phyloP scores from a whole-genome alignment of 495 filamentous ascomycete genomes.

The Melanomma pulvis-pyrius region DNA sequence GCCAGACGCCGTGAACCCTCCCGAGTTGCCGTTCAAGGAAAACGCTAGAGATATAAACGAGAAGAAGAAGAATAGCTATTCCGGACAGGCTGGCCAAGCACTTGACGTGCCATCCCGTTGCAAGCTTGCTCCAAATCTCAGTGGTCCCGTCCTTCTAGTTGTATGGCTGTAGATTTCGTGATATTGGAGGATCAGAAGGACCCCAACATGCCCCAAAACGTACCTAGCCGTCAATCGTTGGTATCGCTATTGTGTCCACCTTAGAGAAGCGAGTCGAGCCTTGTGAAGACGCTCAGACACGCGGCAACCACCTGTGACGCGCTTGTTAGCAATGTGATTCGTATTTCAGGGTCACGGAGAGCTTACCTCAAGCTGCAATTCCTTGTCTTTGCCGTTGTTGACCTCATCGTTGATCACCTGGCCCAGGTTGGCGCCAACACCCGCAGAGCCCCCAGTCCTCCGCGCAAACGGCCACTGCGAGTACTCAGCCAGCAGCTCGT shows the following conservation, averaged over 20 bases:
- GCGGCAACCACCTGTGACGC: slow-evolving; percentile 76
- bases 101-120: not conserved
- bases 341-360: not conserved
- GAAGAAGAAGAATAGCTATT: slow-evolving; percentile 12
- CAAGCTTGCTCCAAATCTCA: not conserved
- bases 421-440: slow-evolving; percentile 92
- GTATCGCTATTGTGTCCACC: not conserved
- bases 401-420: slow-evolving; percentile 87
- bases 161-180: not conserved
- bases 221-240: not conserved
- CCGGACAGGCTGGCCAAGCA: not conserved
- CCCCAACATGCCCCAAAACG: not conserved
- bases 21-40: slow-evolving; percentile 8
- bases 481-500: slow-evolving; percentile 93
- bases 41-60: slow-evolving; percentile 30
- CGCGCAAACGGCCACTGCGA: slow-evolving; percentile 94
- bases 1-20: slow-evolving; percentile 27
- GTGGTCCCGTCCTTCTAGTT: not conserved
- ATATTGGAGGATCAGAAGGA: not conserved
- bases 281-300: slow-evolving; percentile 93
- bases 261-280: slow-evolving; percentile 91
- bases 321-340: slow-evolving; percentile 13
- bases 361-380: slow-evolving; percentile 89
- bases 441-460: slow-evolving; percentile 70
- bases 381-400: slow-evolving; percentile 81